A percentile compares a stretch with the other conserved stretches of the same genome.
Conservation (phyloP, 805 yeast species). For the Kuraishia floccosa region DNA sequence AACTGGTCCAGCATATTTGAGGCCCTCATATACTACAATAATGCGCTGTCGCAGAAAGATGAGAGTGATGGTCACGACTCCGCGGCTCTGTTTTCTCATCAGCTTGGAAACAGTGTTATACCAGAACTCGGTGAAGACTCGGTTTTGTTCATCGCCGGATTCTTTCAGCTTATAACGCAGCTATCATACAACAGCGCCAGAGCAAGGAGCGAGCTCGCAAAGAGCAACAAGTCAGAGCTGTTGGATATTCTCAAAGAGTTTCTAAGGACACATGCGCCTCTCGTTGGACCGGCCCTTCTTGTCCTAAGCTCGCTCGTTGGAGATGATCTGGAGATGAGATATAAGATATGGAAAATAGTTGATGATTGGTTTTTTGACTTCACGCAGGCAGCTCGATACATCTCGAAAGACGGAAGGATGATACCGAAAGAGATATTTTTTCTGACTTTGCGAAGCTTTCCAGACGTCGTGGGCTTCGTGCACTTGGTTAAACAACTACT, state of each 20-base stretch:
- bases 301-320: constrained; percentile 49
- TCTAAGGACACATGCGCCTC: constrained; percentile 13
- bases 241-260: constrained; percentile 15
- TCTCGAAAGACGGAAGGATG: constrained; percentile 7
- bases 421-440: constrained; percentile 30
- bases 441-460: constrained; percentile 34
- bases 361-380: constrained; percentile 57
- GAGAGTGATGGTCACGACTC: not conserved
- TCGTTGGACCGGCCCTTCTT: constrained; percentile 39
- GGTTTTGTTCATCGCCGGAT: constrained; percentile 60
- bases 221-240: constrained; percentile 20
- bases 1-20: constrained; percentile 25
- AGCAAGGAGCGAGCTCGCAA: constrained; percentile 18
- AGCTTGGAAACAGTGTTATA: constrained; percentile 5
- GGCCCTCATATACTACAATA: constrained; percentile 18
- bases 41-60: constrained; percentile 10
- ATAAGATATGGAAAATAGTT: constrained; percentile 52
- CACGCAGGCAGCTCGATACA: constrained; percentile 10
- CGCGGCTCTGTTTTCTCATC: not conserved
- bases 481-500: constrained; percentile 31
- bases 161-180: constrained; percentile 51
- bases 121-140: constrained; percentile 74
- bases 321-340: constrained; percentile 26
- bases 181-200: constrained; percentile 30
- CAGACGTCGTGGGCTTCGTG: constrained; percentile 52